These are phyloP conservation scores for Apiospora rasikravindrae DNA, from an alignment of 2,329 filamentous ascomycete species.

Conservation along the genomic window DNA sequence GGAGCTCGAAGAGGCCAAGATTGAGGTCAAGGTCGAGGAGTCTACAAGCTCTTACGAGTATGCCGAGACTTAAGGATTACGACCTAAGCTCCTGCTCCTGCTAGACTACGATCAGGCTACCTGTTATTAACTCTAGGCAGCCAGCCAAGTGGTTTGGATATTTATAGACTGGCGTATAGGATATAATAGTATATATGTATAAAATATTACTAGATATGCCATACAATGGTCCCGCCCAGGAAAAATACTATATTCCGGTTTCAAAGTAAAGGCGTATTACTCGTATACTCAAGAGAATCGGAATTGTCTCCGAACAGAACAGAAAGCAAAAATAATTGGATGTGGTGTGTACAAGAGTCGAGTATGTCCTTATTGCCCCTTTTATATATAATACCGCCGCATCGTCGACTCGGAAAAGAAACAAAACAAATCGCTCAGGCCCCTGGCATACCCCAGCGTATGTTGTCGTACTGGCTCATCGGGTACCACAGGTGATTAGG, in stretches of 20 bases:
- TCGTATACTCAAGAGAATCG: neutral
- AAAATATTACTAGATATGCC: too few species aligned
- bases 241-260: neutral
- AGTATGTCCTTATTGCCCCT: neutral
- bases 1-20: conserved; percentile 82
- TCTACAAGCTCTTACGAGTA: conserved; percentile 79
- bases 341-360: neutral
- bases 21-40: conserved; percentile 85
- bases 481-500: conserved; percentile 62
- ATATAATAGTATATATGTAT: neutral
- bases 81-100: neutral
- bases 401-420: neutral
- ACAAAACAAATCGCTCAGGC: neutral
- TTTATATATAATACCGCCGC: neutral
- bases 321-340: neutral
- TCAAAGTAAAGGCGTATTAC: neutral
- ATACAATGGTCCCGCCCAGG: neutral
- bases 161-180: neutral
- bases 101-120: neutral
- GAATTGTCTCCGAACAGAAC: neutral
- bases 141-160: neutral
- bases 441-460: conserved; percentile 40
- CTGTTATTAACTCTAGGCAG: neutral
- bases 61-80: conserved; percentile 64
- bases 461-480: conserved; percentile 62